Evolutionary conservation across 2,329 filamentous ascomycete genomes (phyloP).

Genomic region (Fusarium pseudonygamai): DNA sequence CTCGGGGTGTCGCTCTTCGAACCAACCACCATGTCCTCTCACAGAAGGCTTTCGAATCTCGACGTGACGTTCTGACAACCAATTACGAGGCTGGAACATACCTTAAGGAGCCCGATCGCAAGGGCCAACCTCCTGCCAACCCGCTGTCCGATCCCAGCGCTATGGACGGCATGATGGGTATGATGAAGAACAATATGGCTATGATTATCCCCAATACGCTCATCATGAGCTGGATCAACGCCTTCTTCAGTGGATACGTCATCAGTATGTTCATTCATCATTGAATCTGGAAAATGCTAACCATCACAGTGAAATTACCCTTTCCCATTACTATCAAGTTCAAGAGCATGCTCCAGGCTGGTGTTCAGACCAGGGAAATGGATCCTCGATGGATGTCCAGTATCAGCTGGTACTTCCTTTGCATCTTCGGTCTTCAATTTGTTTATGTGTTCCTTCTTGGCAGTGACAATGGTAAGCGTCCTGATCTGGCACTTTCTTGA

Average conservation of each 20-base stretch:
- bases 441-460: conserved; percentile 98
- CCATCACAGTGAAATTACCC: conserved; percentile 81
- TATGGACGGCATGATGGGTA: conserved; percentile 99
- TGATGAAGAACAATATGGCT: conserved; percentile 99
- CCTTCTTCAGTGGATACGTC: conserved; percentile 97
- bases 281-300: conserved; percentile 24
- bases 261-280: conserved; percentile 73
- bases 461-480: conserved; percentile 85
- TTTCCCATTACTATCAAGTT: conserved; percentile 99
- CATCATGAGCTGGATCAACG: conserved; percentile 99
- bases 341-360: conserved; percentile 98
- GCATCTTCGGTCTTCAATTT: conserved; percentile 94
- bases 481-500: not conserved
- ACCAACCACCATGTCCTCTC: conserved; percentile 84
- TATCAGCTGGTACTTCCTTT: conserved; percentile 98
- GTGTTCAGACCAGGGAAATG: conserved; percentile 93
- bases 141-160: conserved; percentile 94
- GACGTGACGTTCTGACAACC: conserved; percentile 82
- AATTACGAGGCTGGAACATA: conserved; percentile 88
- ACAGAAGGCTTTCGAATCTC: conserved; percentile 77
- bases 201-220: conserved; percentile 99
- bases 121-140: conserved; percentile 89
- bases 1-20: conserved; percentile 86
- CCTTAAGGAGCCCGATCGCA: conserved; percentile 86
- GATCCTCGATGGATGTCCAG: conserved; percentile 99